Evolutionary conservation across 805 yeast genomes (phyloP), one percentile per base, ranked within the genome.

Genomic region (Lipomyces chichibuensis): DNA sequence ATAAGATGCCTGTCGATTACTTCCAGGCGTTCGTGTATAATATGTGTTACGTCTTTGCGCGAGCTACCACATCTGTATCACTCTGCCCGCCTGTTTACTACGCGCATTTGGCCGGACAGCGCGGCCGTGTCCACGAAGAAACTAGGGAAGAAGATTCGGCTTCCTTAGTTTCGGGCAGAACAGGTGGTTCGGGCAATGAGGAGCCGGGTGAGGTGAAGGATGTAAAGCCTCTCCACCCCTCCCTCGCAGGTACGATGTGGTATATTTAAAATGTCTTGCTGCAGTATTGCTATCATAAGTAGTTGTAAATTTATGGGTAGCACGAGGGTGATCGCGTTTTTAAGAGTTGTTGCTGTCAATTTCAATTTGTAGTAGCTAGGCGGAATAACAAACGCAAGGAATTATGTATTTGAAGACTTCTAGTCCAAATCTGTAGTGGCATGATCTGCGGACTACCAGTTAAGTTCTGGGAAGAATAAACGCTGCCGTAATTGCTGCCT

Each of bases 61-160:
- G 79, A 46, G 77, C 79, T 7, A 77, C 79, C 1, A 75, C 75
- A 27, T 70, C 78, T 14, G 79, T 77, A 33, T 73, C 76, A 37
- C 73, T 77, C 57, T 75, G 76, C 64, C 79, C 79, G 14, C 77
- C 79, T n/a, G 78, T 77, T 51, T 77, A 77, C 57, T 73, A 73
- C 58, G 75, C 75, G 3, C 78, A 77, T 71, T 64, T 77, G 43
- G 64, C 76, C 27, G 75, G 80, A 62, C 77, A 75, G 60, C 69
- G 79, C 57, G 79, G 77, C 23, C 69, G 65, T 75, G 76, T 65
- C 80, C 81, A 69, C 37, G 65, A 64, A 32, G 63, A 58, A 8
- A 58, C 13, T 23, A 13, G 29, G 17, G 62, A 52, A 13, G 65
- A 63, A n/a, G 63, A 60, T 33, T 52, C 65, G 29, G 32, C 55